phyloP scores from a whole-genome alignment of 345 rosid species.

The Corchorus capsularis region DNA sequence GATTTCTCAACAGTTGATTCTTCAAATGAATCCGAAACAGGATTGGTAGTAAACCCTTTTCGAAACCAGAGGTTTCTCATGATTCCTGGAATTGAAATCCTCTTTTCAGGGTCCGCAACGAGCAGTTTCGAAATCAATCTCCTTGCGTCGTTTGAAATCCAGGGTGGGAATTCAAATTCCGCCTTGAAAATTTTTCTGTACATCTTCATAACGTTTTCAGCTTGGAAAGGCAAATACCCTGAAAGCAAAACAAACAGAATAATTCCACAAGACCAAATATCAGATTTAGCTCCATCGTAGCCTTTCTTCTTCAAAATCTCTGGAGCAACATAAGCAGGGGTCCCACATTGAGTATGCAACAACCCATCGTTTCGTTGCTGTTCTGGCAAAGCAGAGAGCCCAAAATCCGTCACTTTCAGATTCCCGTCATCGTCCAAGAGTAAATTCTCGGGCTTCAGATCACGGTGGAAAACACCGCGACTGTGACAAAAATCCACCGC shows the following conservation, averaged over 20 bases:
- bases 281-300: slow-evolving; percentile 22
- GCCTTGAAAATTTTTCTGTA: slow-evolving; percentile 25
- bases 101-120: slow-evolving; percentile 17
- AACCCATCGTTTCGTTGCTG: slow-evolving; percentile 29
- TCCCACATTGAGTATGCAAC: slow-evolving; percentile 36
- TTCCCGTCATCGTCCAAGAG: slow-evolving; percentile 32
- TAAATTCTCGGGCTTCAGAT: slow-evolving; percentile 35
- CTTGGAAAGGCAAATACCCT: slow-evolving; percentile 27
- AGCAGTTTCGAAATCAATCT: slow-evolving; percentile 22
- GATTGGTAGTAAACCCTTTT: slow-evolving; percentile 23
- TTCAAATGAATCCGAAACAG: slow-evolving; percentile 37
- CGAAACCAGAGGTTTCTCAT: slow-evolving; percentile 17
- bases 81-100: slow-evolving; percentile 7
- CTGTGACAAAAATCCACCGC: slow-evolving; percentile 36
- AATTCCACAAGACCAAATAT: slow-evolving; percentile 29
- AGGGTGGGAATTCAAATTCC: slow-evolving; percentile 17
- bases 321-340: slow-evolving; percentile 24
- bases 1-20: slow-evolving; percentile 22
- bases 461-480: slow-evolving; percentile 38
- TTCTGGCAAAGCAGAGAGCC: slow-evolving; percentile 32
- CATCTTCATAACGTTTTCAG: slow-evolving; percentile 21
- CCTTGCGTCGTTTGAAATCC: slow-evolving; percentile 21
- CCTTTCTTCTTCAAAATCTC: slow-evolving; percentile 24
- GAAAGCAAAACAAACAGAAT: slow-evolving; percentile 25
- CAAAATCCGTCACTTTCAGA: slow-evolving; percentile 34